Base-by-base conservation (phyloP, 352 stramenopile species). In the Phytopythium cucurbitacearum region DNA sequence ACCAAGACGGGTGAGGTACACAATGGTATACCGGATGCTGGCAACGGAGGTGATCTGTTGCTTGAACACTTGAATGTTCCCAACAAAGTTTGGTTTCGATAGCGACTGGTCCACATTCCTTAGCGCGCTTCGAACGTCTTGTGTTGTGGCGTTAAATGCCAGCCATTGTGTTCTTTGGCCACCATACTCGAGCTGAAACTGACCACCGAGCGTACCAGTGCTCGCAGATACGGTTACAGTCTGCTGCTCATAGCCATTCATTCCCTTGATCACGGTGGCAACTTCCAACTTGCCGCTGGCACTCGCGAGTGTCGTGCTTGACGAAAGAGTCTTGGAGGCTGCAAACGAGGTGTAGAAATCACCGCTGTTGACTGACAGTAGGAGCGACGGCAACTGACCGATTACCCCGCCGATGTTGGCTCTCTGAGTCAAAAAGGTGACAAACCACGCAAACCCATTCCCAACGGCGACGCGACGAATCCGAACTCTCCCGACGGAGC, bases 181-280 rank as follows among this genome's bases (percentile, higher is more conserved):
- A 52, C 94, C 62, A 55, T 97, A 97, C 7, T 65, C 73, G 33
- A 99, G 58, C 37, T 74, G 70, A 56, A 98, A 98, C 16, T 73
- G 73, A 7, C 96, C 96, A 9, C 81, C 78, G 2, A 98, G 79
- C 0, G 49, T 64, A 0, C 79, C 83, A 3, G 61, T 59, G 15
- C 76, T 83, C 1, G 86, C 81, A 2, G 67, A 71, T 10, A 98
- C 68, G 3, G 68, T 85, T 3, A 98, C 60, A 5, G 76, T 80
- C 53, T 98, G 95, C 59, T 98, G 87, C 36, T 97, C 93, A 51
- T 85, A 98, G 5, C 96, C 95, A 15, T 95, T 91, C 61, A 92
- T 96, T 8, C 80, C 86, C 13, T 87, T 66, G 5, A 98, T 85
- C 37, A 95, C 71, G 2, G 89, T 91, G 5, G 71, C 67, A 13